These are phyloP conservation scores for Irpex sp. DNA, from an alignment of 1,284 basidiomycete genomes.

Conservation along the genomic window DNA sequence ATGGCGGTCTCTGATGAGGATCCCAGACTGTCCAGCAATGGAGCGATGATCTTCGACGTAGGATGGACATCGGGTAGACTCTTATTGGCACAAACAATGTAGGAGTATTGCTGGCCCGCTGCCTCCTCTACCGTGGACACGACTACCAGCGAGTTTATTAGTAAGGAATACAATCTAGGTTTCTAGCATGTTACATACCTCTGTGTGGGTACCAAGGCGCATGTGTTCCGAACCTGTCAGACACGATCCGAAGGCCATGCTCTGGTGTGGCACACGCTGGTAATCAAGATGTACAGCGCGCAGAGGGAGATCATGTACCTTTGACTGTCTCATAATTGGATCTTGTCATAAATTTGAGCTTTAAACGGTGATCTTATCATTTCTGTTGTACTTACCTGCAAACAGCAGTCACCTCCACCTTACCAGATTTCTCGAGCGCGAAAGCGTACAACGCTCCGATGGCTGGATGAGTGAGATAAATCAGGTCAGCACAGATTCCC, in stretches of 20 bases:
- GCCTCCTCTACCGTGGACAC: conserved; percentile 29
- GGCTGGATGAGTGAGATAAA: conserved; percentile 15
- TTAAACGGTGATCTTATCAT: background rate
- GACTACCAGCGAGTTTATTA: conserved; percentile 18
- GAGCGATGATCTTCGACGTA: conserved; percentile 28
- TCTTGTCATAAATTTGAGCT: conserved; percentile 12
- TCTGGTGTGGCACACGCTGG: conserved; percentile 18
- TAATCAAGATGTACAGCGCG: no score
- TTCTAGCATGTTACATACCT: conserved; percentile 19
- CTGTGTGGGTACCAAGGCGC: conserved; percentile 30
- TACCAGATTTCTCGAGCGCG: conserved; percentile 24
- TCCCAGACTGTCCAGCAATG: conserved; percentile 21
- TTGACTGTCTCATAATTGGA: conserved; percentile 29
- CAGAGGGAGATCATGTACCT: conserved; percentile 17
- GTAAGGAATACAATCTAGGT: background rate
- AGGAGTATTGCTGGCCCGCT: conserved; percentile 30
- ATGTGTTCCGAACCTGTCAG: conserved; percentile 25
- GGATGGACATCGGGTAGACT: conserved; percentile 30
- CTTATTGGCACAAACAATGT: conserved; percentile 32
- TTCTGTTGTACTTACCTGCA: conserved; percentile 23
- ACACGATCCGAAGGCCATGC: conserved; percentile 29
- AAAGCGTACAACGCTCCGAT: conserved; percentile 32
- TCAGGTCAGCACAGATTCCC: no score
- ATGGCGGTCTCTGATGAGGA: conserved; percentile 19
- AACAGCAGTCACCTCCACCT: conserved; percentile 28